Conservation (phyloP, 2,329 filamentous ascomycete species). For the Ophiostoma triangulosporum region DNA sequence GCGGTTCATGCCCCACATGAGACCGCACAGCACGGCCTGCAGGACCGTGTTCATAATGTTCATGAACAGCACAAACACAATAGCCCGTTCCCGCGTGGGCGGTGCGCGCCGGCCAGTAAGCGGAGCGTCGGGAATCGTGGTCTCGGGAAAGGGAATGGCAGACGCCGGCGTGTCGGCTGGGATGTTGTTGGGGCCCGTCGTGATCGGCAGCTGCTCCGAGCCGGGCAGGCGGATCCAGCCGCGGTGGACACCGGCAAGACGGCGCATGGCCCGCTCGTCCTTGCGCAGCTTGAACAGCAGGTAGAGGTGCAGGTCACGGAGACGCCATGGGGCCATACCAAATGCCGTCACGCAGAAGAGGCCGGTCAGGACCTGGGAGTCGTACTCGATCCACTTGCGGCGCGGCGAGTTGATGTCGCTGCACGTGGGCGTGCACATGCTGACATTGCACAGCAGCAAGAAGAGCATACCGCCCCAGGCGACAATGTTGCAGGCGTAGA, state of each 20-base stretch:
- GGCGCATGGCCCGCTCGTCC: conserved; percentile 41
- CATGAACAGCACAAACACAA: conserved; percentile 68
- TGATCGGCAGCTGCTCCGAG: conserved; percentile 42
- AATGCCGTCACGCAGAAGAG: conserved; percentile 83
- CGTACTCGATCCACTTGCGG: conserved; percentile 74
- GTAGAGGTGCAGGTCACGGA: conserved; percentile 65
- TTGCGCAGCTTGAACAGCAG: conserved; percentile 46
- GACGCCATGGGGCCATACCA: conserved; percentile 72
- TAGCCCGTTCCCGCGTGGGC: conserved; percentile 56
- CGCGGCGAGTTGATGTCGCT: conserved; percentile 62
- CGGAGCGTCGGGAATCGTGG: conserved; percentile 50
- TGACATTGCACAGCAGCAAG: conserved; percentile 62
- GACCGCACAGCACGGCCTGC: conserved; percentile 57
- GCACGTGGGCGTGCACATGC: conserved; percentile 59
- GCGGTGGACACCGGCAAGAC: conserved; percentile 59
- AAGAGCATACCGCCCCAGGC: conserved; percentile 91
- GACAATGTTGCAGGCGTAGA: conserved; percentile 72
- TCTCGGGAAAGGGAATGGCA: conserved; percentile 48
- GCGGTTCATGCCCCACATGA: conserved; percentile 74
- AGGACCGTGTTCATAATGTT: conserved; percentile 70
- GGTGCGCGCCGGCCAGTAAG: conserved; percentile 59
- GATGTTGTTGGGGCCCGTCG: conserved; percentile 40
- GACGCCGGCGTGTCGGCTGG: conserved; percentile 25
- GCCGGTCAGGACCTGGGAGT: conserved; percentile 70
- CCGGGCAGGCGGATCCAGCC: conserved; percentile 63